Percentiles rank a stretch among this genome's conserved stretches.
Evolutionary conservation across 495 filamentous ascomycete genomes (phyloP).

Genomic region (Articulospora tetracladia): DNA sequence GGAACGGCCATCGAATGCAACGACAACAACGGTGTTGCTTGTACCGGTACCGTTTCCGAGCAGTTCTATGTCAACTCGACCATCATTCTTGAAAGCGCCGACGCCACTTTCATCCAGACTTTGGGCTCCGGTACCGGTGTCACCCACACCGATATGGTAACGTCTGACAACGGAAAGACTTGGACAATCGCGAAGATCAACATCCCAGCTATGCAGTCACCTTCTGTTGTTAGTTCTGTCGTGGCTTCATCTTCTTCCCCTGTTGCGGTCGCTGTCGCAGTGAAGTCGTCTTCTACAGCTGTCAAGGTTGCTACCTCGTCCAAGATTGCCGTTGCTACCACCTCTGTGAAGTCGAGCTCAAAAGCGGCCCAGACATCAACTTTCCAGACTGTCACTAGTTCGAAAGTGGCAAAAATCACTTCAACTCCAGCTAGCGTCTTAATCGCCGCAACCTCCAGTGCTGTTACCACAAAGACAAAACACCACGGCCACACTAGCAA

Average conservation of each 20-base stretch:
- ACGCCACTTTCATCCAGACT: constrained; percentile 33
- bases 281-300: neutral
- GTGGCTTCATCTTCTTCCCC: neutral
- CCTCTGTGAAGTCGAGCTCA: neutral
- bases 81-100: constrained; percentile 32
- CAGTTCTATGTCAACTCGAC: constrained; percentile 35
- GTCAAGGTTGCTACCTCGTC: neutral
- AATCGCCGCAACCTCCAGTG: no score
- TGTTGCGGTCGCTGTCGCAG: neutral
- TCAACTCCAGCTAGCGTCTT: no score
- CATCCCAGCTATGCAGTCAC: constrained; percentile 30
- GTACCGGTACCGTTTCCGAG: constrained; percentile 31
- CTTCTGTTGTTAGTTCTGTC: neutral
- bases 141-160: constrained; percentile 29
- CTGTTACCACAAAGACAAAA: no score
- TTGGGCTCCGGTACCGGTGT: constrained; percentile 29
- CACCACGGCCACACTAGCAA: no score
- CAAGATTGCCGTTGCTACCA: neutral
- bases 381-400: no score
- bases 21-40: constrained; percentile 18
- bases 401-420: no score
- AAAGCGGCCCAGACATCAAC: no score
- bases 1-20: constrained; percentile 36
- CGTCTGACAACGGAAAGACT: constrained; percentile 31
- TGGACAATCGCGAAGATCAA: constrained; percentile 33